Conservation (phyloP, 305 asterid genomes). For the Stenogyne calaminthoides region DNA sequence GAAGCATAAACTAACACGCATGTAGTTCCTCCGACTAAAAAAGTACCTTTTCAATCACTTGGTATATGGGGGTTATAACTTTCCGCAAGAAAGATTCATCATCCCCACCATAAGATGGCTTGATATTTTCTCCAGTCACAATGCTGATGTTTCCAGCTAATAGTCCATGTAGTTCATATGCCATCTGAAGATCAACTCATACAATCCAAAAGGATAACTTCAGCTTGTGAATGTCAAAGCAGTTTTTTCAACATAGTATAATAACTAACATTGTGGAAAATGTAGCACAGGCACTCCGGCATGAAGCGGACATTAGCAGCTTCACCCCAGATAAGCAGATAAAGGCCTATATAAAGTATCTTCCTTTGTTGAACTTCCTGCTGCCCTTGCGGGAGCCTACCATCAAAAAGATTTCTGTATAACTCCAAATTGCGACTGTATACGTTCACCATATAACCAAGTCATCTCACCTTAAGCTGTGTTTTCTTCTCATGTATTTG, state of each 20-base stretch:
- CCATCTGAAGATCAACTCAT: constrained; percentile 62
- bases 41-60: constrained; percentile 72
- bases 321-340: constrained; percentile 94
- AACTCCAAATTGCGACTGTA: constrained; percentile 4
- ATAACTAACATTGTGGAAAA: constrained; percentile 77
- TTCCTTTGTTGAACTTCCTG: constrained; percentile 75
- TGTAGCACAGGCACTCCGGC: constrained; percentile 95
- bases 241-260: constrained; percentile 14
- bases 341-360: constrained; percentile 81
- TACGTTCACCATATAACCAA: constrained; percentile 19
- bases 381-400: constrained; percentile 74
- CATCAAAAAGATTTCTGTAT: constrained; percentile 10
- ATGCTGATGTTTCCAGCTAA: constrained; percentile 93
- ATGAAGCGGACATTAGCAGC: constrained; percentile 86
- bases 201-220: constrained; percentile 10
- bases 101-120: constrained; percentile 94
- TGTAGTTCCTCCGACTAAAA: constrained; percentile 22
- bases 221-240: not conserved
- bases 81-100: constrained; percentile 79
- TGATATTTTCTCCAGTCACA: constrained; percentile 90
- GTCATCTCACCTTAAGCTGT: constrained; percentile 71
- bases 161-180: constrained; percentile 88
- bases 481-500: constrained; percentile 75
- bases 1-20: constrained; percentile 22
- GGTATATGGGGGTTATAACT: constrained; percentile 79